phyloP scores from a whole-genome alignment of 345 rosid species.

The Schrenkiella parvula region DNA sequence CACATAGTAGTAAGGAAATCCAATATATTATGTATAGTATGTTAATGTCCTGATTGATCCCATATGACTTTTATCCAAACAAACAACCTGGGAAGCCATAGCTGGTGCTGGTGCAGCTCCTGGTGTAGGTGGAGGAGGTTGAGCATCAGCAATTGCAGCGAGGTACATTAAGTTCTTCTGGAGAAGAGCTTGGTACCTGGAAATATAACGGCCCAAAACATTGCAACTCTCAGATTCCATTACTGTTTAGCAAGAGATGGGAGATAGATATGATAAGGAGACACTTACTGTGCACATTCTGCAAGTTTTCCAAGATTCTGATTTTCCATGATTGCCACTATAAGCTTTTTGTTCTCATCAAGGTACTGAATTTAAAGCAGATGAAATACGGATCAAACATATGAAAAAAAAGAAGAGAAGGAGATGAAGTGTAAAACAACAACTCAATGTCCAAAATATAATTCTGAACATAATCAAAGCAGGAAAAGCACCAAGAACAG shows the following conservation, averaged over 20 bases:
- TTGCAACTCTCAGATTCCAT: not conserved
- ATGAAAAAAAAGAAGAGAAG: constrained; percentile 1
- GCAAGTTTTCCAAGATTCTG: constrained; percentile 90
- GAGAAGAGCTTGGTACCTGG: constrained; percentile 84
- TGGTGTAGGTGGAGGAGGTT: constrained; percentile 67
- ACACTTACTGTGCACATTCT: constrained; percentile 88
- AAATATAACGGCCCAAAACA: not conserved
- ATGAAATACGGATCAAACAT: not conserved
- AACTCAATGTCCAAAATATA: not conserved
- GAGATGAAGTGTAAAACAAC: not conserved
- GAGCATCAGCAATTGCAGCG: constrained; percentile 99
- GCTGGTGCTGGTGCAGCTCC: constrained; percentile 30
- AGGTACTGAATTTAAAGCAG: constrained; percentile 57
- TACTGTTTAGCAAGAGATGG: not conserved
- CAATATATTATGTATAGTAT: not conserved
- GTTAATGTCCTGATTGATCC: not conserved
- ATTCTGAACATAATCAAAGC: not conserved
- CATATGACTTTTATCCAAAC: not conserved
- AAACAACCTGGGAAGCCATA: constrained; percentile 71
- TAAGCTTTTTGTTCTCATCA: constrained; percentile 91
- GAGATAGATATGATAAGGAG: not conserved
- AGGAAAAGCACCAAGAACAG: not conserved
- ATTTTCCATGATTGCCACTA: constrained; percentile 88
- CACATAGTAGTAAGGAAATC: not conserved
- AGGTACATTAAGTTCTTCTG: constrained; percentile 96